These are phyloP conservation scores for Boechera retrofracta DNA, from an alignment of 345 rosid species.

Conservation along the genomic window DNA sequence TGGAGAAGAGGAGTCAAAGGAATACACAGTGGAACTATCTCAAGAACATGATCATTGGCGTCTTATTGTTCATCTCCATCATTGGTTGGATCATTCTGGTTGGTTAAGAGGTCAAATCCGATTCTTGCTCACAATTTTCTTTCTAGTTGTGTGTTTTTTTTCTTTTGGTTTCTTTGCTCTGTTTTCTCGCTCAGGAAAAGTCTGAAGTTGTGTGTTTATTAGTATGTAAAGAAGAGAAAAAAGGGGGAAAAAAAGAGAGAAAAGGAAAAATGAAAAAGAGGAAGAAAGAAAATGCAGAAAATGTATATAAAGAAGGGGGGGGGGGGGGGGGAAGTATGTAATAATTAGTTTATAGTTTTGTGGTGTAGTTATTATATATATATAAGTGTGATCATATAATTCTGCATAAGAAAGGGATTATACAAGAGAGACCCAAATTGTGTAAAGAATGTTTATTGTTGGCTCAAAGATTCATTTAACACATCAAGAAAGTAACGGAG, in stretches of 20 bases:
- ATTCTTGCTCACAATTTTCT: slow-evolving; percentile 13
- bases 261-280: background rate
- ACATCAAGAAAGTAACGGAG: background rate
- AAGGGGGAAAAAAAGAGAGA: background rate
- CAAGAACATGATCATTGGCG: slow-evolving; percentile 36
- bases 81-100: slow-evolving; percentile 31
- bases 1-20: slow-evolving; percentile 24
- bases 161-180: background rate
- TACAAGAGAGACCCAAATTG: background rate
- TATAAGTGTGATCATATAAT: background rate
- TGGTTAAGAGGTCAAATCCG: slow-evolving; percentile 20
- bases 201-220: slow-evolving; percentile 8
- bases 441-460: background rate
- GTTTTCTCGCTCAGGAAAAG: slow-evolving; percentile 25
- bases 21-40: slow-evolving; percentile 24
- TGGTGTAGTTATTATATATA: background rate
- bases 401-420: background rate
- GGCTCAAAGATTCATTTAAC: background rate
- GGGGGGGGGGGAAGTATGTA: background rate
- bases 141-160: background rate
- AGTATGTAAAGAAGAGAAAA: background rate
- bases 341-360: background rate
- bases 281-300: background rate
- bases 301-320: background rate
- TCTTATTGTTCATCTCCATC: slow-evolving; percentile 35